Evolutionary conservation across 2,329 filamentous ascomycete genomes (phyloP).

Genomic region (Thelonectria olida): DNA sequence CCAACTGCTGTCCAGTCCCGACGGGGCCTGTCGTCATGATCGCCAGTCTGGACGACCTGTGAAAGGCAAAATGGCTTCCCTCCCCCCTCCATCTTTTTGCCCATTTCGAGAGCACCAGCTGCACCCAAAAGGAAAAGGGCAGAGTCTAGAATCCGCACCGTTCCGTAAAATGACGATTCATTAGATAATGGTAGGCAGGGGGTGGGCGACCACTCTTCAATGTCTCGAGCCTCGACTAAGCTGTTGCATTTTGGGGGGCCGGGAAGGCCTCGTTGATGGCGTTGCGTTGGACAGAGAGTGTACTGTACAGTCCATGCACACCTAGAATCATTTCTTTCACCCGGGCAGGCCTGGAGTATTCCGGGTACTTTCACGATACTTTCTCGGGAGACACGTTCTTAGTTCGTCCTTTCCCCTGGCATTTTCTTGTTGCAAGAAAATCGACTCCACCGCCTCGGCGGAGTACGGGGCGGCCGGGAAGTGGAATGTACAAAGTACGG

Average conservation of each 20-base stretch:
- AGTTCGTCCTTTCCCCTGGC: conserved; percentile 2
- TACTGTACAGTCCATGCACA: too few relatives aligned
- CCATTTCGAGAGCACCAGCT: not conserved
- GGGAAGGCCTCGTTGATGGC: conserved; percentile 10
- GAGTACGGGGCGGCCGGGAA: conserved; percentile 29
- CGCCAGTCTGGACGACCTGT: conserved; percentile 13
- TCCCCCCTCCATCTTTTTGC: not conserved
- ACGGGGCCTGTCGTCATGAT: conserved; percentile 38
- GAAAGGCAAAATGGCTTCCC: conserved; percentile 15
- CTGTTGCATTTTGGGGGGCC: conserved; percentile 10
- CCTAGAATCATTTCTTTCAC: not conserved
- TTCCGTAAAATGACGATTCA: conserved; percentile 22
- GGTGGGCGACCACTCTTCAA: conserved; percentile 9
- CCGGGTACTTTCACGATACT: conserved; percentile 22
- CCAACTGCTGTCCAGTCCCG: conserved; percentile 11
- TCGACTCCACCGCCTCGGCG: conserved; percentile 23
- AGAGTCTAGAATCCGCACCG: conserved; percentile 12
- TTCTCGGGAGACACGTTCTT: conserved; percentile 14
- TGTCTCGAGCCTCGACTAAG: conserved; percentile 15
- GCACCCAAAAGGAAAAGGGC: conserved; percentile 2
- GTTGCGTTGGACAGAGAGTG: conserved; percentile 4
- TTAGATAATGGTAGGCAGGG: conserved; percentile 22
- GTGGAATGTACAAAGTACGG: not conserved
- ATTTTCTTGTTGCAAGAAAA: not conserved
- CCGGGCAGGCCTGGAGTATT: conserved; percentile 9